These are phyloP conservation scores for Volvariella volvacea DNA, from an alignment of 1,284 basidiomycete species.

Conservation along the genomic window DNA sequence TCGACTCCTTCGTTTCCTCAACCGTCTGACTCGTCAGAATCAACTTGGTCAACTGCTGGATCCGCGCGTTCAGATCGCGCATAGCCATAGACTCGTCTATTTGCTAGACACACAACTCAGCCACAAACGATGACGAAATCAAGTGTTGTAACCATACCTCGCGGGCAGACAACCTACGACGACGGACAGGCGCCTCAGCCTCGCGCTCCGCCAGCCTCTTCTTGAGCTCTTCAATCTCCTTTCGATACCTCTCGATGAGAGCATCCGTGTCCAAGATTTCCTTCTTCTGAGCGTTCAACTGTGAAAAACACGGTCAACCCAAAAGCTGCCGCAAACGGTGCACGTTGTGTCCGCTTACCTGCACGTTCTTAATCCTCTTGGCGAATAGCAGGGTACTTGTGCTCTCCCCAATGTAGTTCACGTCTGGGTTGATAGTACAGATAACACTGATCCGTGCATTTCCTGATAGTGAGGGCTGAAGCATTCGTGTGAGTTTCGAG, in stretches of 20 bases:
- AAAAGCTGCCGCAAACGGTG: neutral
- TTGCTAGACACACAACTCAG: too few species aligned
- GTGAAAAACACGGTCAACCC: slow-evolving; percentile 10
- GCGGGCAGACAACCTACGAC: slow-evolving; percentile 57
- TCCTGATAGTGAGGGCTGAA: slow-evolving; percentile 92
- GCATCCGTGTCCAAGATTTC: slow-evolving; percentile 92
- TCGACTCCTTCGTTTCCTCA: slow-evolving; percentile 59
- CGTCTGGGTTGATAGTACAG: slow-evolving; percentile 88
- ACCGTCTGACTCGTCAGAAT: slow-evolving; percentile 83
- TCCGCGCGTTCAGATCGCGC: slow-evolving; percentile 73
- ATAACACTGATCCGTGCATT: slow-evolving; percentile 96
- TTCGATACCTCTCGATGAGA: slow-evolving; percentile 84
- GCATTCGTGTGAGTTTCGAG: slow-evolving; percentile 89
- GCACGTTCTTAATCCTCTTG: slow-evolving; percentile 78
- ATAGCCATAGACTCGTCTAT: slow-evolving; percentile 74
- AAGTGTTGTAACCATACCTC: slow-evolving; percentile 48
- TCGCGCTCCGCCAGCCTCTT: slow-evolving; percentile 62
- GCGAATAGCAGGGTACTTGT: slow-evolving; percentile 87
- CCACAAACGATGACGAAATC: too few species aligned
- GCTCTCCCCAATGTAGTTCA: slow-evolving; percentile 69
- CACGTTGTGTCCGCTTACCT: slow-evolving; percentile 27
- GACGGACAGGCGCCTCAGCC: slow-evolving; percentile 41
- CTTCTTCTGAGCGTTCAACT: slow-evolving; percentile 86
- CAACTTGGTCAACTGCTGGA: slow-evolving; percentile 80
- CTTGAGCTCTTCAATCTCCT: slow-evolving; percentile 85